Evolutionary conservation across 768 basidiomycete genomes (phyloP).

Genomic region (Rhodocollybia butyracea): DNA sequence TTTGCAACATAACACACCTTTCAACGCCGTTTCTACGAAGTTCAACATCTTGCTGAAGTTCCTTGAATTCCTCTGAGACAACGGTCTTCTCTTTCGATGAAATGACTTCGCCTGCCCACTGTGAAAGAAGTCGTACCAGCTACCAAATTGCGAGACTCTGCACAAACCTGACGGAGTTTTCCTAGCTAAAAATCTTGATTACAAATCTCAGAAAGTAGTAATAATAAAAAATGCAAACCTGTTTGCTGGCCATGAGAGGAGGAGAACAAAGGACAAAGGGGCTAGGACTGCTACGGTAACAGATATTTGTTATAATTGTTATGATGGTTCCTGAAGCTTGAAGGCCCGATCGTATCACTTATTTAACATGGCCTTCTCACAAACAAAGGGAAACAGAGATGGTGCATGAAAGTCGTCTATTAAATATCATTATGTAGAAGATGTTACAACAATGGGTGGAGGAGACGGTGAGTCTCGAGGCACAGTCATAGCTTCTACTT

Average conservation of each 20-base stretch:
- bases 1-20: slow-evolving; percentile 52
- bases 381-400: slow-evolving; percentile 7
- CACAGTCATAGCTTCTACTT: slow-evolving; percentile 38
- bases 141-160: not conserved
- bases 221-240: slow-evolving; percentile 36
- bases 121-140: slow-evolving; percentile 22
- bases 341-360: too few species aligned
- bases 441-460: slow-evolving; percentile 37
- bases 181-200: slow-evolving; percentile 48
- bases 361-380: too few species aligned
- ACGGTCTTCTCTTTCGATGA: slow-evolving; percentile 78
- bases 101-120: slow-evolving; percentile 93
- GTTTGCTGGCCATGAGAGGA: slow-evolving; percentile 59
- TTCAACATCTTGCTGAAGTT: slow-evolving; percentile 83
- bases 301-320: not conserved
- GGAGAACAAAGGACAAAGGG: slow-evolving; percentile 36
- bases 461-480: slow-evolving; percentile 21
- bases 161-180: slow-evolving; percentile 66
- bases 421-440: slow-evolving; percentile 23
- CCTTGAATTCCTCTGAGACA: slow-evolving; percentile 75
- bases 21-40: slow-evolving; percentile 69
- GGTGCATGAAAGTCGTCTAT: too few species aligned
- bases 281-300: slow-evolving; percentile 15
- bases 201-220: not conserved
- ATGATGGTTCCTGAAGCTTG: slow-evolving; percentile 3